Evolutionary conservation across 805 yeast genomes (phyloP), one percentile per base, ranked within the genome.

Genomic region (Kodamaea restingae): DNA sequence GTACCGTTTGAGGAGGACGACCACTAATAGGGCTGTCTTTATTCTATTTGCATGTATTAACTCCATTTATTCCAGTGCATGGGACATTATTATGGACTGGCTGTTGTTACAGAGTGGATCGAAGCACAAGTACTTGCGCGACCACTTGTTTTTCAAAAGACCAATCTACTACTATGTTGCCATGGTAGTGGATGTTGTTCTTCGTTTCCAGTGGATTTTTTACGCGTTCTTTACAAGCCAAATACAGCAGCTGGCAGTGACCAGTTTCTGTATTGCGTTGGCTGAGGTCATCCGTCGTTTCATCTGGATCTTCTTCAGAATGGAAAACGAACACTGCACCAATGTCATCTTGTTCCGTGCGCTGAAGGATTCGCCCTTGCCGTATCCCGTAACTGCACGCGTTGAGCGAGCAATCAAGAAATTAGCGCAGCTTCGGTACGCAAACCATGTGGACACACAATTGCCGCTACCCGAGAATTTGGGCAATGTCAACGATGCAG

Each of bases 11-110:
- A 70, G 80, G 28, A 50, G 60, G 15, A 50, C 56, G 2, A 47
- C 58, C 17, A 51, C 53, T 12, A 60, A 70, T 46, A 69, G 81
- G 40, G 78, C 77, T 0, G 67, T 76, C 1, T 84, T 88, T 53
- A 84, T 91, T 14, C 60, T 79, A 0, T 75, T 88, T 64, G 96
- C 95, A 0, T 55, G 76, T 0, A 49, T 87, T 28, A 90, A 93
- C 58, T 78, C 96, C 0, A 36, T 81, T 1, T 76, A 75, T 53
- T 73, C 90, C 24, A 61, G 84, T 0, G 47, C 80, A 3, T 93
- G 98, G 98, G 98, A 93, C 61, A 65, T 93, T 4, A 66, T 90
- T 30, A 88, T 93, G 95, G 98, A 93, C 66, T 93, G 96, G 91
- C 88, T 97, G 2, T 65, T 93, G 51, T 70, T 84, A 41, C 96